Conservation (phyloP, 805 yeast species). For the Citeromyces matritensis region DNA sequence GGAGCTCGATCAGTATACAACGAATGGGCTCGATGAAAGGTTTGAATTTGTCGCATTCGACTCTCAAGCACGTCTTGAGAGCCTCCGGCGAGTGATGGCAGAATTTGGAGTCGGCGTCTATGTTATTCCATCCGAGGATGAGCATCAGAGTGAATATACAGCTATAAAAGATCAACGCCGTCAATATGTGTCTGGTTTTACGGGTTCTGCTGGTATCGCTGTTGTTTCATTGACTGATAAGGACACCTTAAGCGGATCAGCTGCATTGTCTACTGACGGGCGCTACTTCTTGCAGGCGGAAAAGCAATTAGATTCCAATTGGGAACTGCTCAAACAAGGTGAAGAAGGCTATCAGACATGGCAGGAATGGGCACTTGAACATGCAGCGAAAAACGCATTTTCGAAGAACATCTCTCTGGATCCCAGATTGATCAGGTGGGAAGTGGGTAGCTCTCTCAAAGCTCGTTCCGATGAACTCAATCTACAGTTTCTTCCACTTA, state of each 20-base stretch:
- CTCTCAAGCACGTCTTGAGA: conserved; percentile 19
- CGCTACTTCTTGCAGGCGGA: conserved; percentile 87
- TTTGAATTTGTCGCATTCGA: conserved; percentile 5
- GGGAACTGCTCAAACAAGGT: conserved; percentile 77
- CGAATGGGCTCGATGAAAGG: too few relatives aligned
- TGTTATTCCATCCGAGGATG: conserved; percentile 43
- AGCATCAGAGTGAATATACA: conserved; percentile 50
- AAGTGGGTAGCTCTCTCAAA: conserved; percentile 24
- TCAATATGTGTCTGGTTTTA: conserved; percentile 41
- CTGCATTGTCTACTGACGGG: conserved; percentile 86
- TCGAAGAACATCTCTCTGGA: conserved; percentile 63
- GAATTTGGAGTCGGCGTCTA: conserved; percentile 38
- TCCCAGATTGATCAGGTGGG: conserved; percentile 52
- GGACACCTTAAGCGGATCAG: conserved; percentile 38
- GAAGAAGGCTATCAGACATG: conserved; percentile 56
- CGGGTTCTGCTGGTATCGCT: conserved; percentile 50
- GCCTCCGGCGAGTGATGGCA: conserved; percentile 28
- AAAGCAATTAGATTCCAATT: conserved; percentile 62
- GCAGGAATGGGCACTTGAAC: conserved; percentile 62
- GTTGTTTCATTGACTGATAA: conserved; percentile 19
- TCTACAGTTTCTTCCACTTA: conserved; percentile 32
- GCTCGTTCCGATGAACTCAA: conserved; percentile 15
- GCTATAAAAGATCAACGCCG: conserved; percentile 37
- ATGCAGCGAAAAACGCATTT: conserved; percentile 27
- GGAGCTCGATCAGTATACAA: too few relatives aligned